A percentile compares a stretch with the other conserved stretches of the same genome.
Evolutionary conservation across 345 rosid species (phyloP).

Genomic region (Moringa oleifera): DNA sequence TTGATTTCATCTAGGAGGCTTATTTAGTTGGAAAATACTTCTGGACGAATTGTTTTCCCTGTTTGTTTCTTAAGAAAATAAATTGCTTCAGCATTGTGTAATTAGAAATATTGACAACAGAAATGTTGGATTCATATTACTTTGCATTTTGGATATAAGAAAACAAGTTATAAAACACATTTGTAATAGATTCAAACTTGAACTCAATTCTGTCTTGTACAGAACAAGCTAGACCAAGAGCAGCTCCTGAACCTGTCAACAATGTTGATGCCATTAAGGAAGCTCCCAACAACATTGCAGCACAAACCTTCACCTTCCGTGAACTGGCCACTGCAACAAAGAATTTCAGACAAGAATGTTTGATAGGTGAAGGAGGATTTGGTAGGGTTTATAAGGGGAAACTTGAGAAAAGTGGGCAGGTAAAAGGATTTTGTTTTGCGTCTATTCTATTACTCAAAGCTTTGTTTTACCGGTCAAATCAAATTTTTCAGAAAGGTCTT

Average conservation of each 20-base stretch:
- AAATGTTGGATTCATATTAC: no score
- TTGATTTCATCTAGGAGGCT: no score
- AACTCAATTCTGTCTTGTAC: background rate
- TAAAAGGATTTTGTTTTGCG: conserved; percentile 9
- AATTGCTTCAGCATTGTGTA: no score
- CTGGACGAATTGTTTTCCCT: no score
- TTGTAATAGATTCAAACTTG: background rate
- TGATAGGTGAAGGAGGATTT: conserved; percentile 93
- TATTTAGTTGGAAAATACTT: no score
- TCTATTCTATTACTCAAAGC: background rate
- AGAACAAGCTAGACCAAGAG: conserved; percentile 19
- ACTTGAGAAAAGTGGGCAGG: conserved; percentile 63
- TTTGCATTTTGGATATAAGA: no score
- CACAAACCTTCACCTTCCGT: conserved; percentile 74
- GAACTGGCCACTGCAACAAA: conserved; percentile 84
- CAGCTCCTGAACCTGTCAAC: conserved; percentile 2
- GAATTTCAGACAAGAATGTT: conserved; percentile 83
- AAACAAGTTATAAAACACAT: no score
- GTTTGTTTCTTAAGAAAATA: no score
- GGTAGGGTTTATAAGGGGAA: conserved; percentile 89
- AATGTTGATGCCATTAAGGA: conserved; percentile 26
- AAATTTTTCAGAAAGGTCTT: no score
- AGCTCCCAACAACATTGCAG: conserved; percentile 39
- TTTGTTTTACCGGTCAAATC: no score
- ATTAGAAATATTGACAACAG: no score